Evolutionary conservation across 2,329 filamentous ascomycete genomes (phyloP).

Genomic region (Scedosporium aurantiacum): DNA sequence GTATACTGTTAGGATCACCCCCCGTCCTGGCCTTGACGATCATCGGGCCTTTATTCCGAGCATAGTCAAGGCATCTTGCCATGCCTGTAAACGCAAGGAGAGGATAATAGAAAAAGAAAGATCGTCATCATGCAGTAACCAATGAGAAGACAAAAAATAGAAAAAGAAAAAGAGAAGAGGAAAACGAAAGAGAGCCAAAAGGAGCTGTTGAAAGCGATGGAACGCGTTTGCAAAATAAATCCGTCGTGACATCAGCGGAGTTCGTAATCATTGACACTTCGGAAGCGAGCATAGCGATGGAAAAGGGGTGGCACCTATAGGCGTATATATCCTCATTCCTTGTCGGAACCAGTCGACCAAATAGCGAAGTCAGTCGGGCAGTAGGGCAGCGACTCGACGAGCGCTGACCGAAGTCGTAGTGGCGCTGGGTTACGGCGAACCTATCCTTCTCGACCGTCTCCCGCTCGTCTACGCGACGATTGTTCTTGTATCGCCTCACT

Average conservation of each 20-base stretch:
- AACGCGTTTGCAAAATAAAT: no score
- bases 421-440: not conserved
- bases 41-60: not conserved
- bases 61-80: not conserved
- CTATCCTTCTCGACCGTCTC: not conserved
- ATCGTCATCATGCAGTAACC: not conserved
- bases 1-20: not conserved
- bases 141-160: not conserved
- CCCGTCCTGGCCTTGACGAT: not conserved
- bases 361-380: not conserved
- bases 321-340: no score
- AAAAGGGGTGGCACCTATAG: no score
- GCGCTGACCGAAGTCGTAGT: no score
- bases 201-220: not conserved
- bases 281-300: no score
- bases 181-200: not conserved
- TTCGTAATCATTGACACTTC: no score
- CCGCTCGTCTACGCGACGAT: not conserved
- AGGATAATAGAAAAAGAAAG: not conserved
- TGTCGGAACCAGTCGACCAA: no score
- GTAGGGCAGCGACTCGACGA: no score
- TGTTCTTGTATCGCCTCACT: slow-evolving; percentile 3
- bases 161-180: no score
- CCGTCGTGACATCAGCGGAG: no score
- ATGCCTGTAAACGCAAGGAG: not conserved